Percentiles rank a stretch among this genome's conserved stretches.
Evolutionary conservation across 495 filamentous ascomycete genomes (phyloP).

Genomic region (Xylaria grammica): DNA sequence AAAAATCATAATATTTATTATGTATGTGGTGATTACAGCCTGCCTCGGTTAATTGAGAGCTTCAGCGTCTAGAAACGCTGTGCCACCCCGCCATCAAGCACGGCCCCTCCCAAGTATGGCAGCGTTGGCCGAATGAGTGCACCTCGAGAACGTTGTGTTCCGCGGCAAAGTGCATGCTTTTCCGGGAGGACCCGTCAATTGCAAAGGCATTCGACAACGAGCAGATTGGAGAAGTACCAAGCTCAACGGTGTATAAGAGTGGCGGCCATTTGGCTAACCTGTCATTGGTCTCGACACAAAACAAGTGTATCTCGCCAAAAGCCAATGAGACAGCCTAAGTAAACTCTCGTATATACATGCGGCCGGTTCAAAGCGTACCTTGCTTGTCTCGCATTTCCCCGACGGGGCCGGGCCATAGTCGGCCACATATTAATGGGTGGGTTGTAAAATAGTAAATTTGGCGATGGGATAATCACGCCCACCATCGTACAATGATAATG

Average conservation of each 20-base stretch:
- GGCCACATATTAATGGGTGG: not conserved
- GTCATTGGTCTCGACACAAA: not conserved
- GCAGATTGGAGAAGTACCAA: not conserved
- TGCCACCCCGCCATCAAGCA: not conserved
- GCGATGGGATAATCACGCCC: not conserved
- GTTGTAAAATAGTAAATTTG: not conserved
- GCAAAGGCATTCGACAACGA: not conserved
- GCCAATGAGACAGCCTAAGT: not conserved
- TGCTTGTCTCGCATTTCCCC: not conserved
- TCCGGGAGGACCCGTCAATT: not conserved
- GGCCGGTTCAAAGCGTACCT: not conserved
- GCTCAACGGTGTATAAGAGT: not conserved
- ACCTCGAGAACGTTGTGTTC: not conserved
- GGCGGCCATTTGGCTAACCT: not conserved
- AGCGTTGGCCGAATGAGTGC: not conserved
- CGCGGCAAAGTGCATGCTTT: not conserved
- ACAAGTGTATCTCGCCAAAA: not conserved
- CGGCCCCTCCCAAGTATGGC: not conserved
- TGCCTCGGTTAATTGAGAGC: not conserved
- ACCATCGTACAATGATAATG: not conserved
- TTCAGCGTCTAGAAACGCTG: not conserved
- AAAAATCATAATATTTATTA: too few species aligned
- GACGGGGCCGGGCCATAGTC: not conserved
- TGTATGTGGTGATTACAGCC: too few species aligned
- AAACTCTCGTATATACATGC: not conserved